Evolutionary conservation across 352 stramenopile species (phyloP), one percentile per base, ranked within the genome.

Genomic region (Pythium dissotocum): DNA sequence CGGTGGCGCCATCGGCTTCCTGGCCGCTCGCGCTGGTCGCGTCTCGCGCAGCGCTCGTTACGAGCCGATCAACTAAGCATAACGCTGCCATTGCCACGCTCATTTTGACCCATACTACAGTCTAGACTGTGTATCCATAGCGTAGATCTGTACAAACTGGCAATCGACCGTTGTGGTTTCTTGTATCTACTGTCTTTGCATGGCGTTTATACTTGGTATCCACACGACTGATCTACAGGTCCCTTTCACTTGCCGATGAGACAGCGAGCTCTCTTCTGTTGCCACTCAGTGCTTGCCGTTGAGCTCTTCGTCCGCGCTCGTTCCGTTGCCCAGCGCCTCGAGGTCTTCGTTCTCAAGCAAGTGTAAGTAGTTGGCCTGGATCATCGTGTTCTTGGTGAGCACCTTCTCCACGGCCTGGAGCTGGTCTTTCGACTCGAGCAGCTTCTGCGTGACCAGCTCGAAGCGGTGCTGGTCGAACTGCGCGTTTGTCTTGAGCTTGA

Each of bases 301-400:
- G 21, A 32, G 36, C 4, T 63, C 58, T 28, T 67, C 65, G 6
- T 44, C 53, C 42, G 38, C 32, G 14, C 14, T 21, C 2, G 38
- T 33, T 16, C n/a, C 36, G 38, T 46, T 58, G 36, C 48, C 51
- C 28, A 10, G 14, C 16, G 52, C 13, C 2, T 58, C 49, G 6
- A 58, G 44, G 4, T 66, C 58, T 28, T 66, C 42, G 24, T 61
- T 52, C 44, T 88, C 60, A 38, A 93, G 66, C 64, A 93, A 49
- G 58, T 89, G 78, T 54, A 92, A 53, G 73, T 92, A 90, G 49
- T 77, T 90, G 49, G 83, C 76, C 69, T 91, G 82, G 59, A 94
- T 61, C 6, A 72, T 80, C 56, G 84, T 88, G 7, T 76, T 73
- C 69, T 91, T 92, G 49, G 61, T 77, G 28, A 94, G 83, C 61